A percentile compares a stretch with the other conserved stretches of the same genome.
phyloP scores from a whole-genome alignment of 345 rosid genomes.

The Eucalyptus fibrosa region DNA sequence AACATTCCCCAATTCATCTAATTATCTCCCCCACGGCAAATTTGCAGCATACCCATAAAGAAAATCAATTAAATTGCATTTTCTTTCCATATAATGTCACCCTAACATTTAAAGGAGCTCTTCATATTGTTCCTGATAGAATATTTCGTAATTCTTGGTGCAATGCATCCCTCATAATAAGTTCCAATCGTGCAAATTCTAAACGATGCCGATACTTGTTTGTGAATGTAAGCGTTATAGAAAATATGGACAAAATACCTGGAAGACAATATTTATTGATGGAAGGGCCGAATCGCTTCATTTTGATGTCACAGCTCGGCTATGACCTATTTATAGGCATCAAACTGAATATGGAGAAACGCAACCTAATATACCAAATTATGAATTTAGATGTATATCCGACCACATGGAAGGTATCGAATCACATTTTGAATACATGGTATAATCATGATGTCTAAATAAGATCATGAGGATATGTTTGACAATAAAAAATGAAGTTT shows the following conservation, averaged over 20 bases:
- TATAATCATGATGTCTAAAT: not conserved
- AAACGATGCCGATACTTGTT: not conserved
- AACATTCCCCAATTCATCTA: not conserved
- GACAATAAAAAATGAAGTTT: not conserved
- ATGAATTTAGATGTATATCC: not conserved
- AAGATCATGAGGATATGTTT: not conserved
- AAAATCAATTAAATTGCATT: not conserved
- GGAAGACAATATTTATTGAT: not conserved
- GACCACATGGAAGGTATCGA: not conserved
- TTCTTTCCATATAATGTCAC: not conserved
- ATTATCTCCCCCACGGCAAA: not conserved
- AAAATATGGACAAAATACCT: not conserved
- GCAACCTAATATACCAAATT: not conserved
- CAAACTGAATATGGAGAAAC: accelerated
- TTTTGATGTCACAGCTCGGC: accelerated
- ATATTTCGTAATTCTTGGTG: not conserved
- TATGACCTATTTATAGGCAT: not conserved
- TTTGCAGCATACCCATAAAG: not conserved
- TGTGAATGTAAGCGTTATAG: not conserved
- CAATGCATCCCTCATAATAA: not conserved
- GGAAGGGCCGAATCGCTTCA: not conserved
- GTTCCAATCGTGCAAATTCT: not conserved
- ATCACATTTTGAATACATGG: not conserved
- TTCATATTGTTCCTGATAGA: no score
- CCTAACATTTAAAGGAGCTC: no score